A percentile compares a stretch with the other conserved stretches of the same genome.
These are phyloP conservation scores for Boletus edulis DNA, from an alignment of 768 basidiomycete species.

Conservation along the genomic window DNA sequence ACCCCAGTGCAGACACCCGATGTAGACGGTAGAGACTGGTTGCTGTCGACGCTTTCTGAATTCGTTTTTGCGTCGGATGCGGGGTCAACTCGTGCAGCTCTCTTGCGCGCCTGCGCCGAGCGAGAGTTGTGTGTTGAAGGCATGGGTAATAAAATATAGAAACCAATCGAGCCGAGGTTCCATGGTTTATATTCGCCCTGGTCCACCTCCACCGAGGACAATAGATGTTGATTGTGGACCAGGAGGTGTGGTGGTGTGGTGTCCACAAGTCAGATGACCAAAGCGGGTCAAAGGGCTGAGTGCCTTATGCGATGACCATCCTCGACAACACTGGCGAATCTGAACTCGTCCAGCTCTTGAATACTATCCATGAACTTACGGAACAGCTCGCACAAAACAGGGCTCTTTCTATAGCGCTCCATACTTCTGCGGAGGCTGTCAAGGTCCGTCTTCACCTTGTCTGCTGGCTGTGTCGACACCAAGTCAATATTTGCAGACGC, in stretches of 20 bases:
- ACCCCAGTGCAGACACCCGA: slow-evolving; percentile 10
- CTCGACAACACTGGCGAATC: slow-evolving; percentile 52
- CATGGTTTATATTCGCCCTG: slow-evolving; percentile 2
- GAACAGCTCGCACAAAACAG: slow-evolving; percentile 83
- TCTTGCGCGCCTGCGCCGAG: slow-evolving; percentile 11
- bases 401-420: slow-evolving; percentile 65
- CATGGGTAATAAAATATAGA: slow-evolving; percentile 6
- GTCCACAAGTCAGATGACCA: neutral
- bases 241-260: neutral
- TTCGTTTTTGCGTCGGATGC: slow-evolving; percentile 2
- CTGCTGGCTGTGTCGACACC: neutral
- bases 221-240: slow-evolving; percentile 8
- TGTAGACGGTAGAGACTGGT: slow-evolving; percentile 25
- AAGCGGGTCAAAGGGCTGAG: slow-evolving; percentile 4
- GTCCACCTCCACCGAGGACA: slow-evolving; percentile 20
- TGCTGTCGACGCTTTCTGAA: slow-evolving; percentile 24
- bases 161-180: too few species aligned
- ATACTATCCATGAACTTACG: slow-evolving; percentile 72
- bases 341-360: slow-evolving; percentile 62
- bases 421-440: slow-evolving; percentile 68
- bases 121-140: slow-evolving; percentile 1
- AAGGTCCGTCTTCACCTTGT: slow-evolving; percentile 54
- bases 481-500: slow-evolving; percentile 47
- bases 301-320: slow-evolving; percentile 45
- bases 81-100: neutral